phyloP scores from a whole-genome alignment of 2,329 filamentous ascomycete species.

The Monilinia polystroma region DNA sequence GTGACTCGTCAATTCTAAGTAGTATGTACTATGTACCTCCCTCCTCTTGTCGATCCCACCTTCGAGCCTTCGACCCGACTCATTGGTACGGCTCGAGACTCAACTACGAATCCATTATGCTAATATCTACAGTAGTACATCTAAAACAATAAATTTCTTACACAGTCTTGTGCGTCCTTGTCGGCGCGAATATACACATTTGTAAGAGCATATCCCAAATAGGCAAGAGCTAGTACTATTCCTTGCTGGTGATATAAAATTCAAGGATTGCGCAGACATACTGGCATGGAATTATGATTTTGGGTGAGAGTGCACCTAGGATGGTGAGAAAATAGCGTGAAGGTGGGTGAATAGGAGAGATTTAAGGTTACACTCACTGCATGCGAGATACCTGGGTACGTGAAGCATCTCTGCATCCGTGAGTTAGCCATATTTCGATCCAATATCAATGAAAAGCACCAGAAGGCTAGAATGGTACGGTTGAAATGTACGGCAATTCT shows the following conservation, averaged over 20 bases:
- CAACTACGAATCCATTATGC: not conserved
- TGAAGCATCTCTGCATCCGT: not conserved
- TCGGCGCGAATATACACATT: constrained; percentile 1
- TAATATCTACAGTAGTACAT: not conserved
- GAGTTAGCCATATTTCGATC: not conserved
- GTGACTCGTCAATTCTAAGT: not conserved
- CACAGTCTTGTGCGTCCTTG: not conserved
- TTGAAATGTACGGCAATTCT: not conserved
- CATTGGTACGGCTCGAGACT: constrained; percentile 14
- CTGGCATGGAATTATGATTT: not conserved
- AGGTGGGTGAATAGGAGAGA: not conserved
- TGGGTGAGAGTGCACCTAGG: not conserved
- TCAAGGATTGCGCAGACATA: constrained; percentile 6
- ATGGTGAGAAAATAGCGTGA: constrained; percentile 14
- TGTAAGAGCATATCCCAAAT: not conserved
- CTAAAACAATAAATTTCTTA: not conserved
- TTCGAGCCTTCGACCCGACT: constrained; percentile 3
- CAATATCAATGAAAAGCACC: not conserved
- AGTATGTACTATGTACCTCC: not conserved
- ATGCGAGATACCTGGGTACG: not conserved
- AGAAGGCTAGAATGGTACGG: not conserved
- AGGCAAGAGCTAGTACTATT: not conserved
- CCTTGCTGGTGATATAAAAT: constrained; percentile 1
- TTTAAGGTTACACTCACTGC: constrained; percentile 13
- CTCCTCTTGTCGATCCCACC: not conserved